Evolutionary conservation across 192 early-diverging fungal species (phyloP).

Genomic region (Coemansia sp.): DNA sequence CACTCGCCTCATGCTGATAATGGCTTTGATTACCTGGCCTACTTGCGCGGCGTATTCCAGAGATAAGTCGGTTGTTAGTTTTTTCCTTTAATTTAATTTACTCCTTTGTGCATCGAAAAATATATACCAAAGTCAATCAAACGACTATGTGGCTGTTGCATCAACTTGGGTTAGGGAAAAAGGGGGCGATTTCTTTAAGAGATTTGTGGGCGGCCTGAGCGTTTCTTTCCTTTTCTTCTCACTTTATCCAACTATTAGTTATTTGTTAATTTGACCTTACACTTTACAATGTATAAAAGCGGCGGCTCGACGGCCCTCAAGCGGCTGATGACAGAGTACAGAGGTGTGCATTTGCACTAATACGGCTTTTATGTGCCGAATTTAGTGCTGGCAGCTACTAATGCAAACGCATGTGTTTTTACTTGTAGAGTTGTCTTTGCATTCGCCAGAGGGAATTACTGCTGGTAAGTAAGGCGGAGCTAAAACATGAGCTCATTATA

Average conservation of each 20-base stretch:
- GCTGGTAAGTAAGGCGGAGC: conserved; percentile 62
- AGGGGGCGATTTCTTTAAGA: not conserved
- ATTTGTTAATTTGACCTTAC: conserved; percentile 21
- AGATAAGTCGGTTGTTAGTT: conserved; percentile 2
- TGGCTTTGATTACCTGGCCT: conserved; percentile 80
- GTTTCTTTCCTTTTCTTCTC: not conserved
- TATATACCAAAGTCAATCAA: not conserved
- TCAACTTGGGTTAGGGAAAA: not conserved
- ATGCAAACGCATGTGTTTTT: not conserved
- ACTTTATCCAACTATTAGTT: conserved; percentile 15
- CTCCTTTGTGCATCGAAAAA: not conserved
- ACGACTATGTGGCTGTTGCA: not conserved
- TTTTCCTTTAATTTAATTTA: not conserved
- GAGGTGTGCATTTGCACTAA: conserved; percentile 56
- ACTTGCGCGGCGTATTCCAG: conserved; percentile 58
- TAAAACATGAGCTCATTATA: conserved; percentile 28
- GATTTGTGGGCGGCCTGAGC: not conserved
- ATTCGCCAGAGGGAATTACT: conserved; percentile 92
- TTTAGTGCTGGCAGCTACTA: not conserved
- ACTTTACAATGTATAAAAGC: conserved; percentile 50
- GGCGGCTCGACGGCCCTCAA: conserved; percentile 79
- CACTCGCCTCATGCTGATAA: conserved; percentile 50
- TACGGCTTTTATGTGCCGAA: not conserved
- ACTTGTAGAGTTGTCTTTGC: conserved; percentile 75
- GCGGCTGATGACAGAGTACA: conserved; percentile 93